These are phyloP conservation scores for Linnemannia zychae DNA, from an alignment of 192 early-diverging fungal genomes.

Conservation along the genomic window DNA sequence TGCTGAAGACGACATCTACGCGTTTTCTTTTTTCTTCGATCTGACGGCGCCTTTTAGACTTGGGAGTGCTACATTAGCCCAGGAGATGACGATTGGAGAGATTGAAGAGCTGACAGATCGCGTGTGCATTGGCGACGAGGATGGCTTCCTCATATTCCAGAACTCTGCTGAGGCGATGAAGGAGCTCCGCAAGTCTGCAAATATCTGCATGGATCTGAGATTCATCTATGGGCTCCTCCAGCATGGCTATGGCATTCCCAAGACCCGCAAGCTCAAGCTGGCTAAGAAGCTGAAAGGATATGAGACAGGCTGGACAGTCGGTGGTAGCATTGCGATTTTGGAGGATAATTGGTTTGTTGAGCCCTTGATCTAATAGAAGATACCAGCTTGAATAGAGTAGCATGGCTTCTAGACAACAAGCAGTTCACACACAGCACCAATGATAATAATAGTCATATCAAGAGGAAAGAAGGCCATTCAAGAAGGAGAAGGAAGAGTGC, in stretches of 20 bases:
- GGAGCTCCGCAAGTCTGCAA: conserved; percentile 67
- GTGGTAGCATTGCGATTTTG: conserved; percentile 89
- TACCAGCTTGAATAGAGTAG: background rate
- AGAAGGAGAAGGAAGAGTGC: background rate
- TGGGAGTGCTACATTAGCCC: conserved; percentile 62
- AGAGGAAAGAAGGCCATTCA: background rate
- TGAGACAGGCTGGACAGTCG: conserved; percentile 98
- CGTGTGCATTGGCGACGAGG: conserved; percentile 71
- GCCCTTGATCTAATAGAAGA: background rate
- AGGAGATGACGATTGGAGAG: conserved; percentile 81
- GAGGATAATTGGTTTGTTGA: conserved; percentile 61
- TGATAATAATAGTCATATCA: background rate
- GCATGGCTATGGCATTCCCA: conserved; percentile 86
- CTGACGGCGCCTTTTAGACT: conserved; percentile 75
- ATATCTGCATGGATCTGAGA: conserved; percentile 92
- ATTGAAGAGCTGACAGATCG: conserved; percentile 75
- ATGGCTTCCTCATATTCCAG: conserved; percentile 60
- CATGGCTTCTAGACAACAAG: background rate
- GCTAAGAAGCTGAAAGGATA: conserved; percentile 94
- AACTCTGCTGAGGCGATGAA: conserved; percentile 63
- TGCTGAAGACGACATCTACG: conserved; percentile 88
- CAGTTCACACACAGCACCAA: background rate
- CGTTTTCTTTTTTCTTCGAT: conserved; percentile 98
- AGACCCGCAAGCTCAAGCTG: conserved; percentile 78
- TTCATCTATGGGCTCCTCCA: conserved; percentile 90